Conservation (phyloP, 2,329 filamentous ascomycete species). For the Neofusicoccum ribis region DNA sequence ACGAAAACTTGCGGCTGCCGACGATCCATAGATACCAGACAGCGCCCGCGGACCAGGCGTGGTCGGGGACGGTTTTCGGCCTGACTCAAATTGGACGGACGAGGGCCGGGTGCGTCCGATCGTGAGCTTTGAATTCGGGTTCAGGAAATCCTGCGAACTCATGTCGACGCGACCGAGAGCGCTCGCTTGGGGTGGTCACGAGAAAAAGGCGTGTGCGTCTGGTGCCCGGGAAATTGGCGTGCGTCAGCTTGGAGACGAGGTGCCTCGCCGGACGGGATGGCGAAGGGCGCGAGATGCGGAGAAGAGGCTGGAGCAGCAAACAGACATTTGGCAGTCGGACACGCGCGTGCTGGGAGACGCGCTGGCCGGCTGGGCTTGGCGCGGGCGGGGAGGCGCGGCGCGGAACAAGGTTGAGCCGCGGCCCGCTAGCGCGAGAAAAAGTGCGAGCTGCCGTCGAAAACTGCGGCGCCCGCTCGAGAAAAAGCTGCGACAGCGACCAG, state of each 20-base stretch:
- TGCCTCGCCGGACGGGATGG: not conserved
- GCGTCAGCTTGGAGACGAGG: not conserved
- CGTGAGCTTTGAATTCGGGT: conserved; percentile 1
- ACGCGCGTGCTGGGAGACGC: conserved; percentile 6
- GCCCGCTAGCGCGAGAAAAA: conserved; percentile 15
- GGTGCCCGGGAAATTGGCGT: not conserved
- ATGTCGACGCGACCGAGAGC: not conserved
- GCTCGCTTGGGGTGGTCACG: not conserved
- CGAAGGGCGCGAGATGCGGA: not conserved
- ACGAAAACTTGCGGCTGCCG: conserved; percentile 56
- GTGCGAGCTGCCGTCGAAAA: conserved; percentile 17
- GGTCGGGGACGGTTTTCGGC: conserved; percentile 43
- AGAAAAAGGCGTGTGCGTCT: not conserved
- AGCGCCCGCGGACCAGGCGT: conserved; percentile 62
- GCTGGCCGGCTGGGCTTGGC: conserved; percentile 10
- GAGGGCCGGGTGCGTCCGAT: conserved; percentile 9
- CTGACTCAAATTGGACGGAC: conserved; percentile 5
- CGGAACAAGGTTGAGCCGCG: conserved; percentile 5
- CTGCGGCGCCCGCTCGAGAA: conserved; percentile 17
- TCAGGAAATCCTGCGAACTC: conserved; percentile 1
- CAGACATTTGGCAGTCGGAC: not conserved
- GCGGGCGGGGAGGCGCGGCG: not conserved
- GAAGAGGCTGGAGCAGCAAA: not conserved
- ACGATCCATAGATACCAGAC: conserved; percentile 60
- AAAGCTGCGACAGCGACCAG: conserved; percentile 19